Percentiles rank a stretch among this genome's conserved stretches.
Conservation (phyloP, 2,329 filamentous ascomycete genomes). For the Colletotrichum euphorbiae region DNA sequence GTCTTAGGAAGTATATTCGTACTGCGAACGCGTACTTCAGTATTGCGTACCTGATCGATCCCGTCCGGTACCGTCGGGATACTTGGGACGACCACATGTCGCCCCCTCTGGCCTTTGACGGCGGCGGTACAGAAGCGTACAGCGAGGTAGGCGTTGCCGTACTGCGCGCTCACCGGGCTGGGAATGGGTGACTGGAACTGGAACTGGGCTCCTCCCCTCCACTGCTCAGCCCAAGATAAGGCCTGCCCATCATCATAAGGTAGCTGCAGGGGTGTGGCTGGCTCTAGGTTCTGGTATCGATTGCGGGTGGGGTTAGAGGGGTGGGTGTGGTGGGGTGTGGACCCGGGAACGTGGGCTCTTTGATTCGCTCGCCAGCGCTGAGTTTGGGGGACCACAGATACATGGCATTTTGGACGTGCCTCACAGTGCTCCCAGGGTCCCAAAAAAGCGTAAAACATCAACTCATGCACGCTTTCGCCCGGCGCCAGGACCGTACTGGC, state of each 20-base stretch:
- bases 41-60: conserved; percentile 3
- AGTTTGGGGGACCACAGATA: conserved; percentile 38
- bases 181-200: neutral
- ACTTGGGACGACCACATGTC: conserved; percentile 18
- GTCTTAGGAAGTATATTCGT: neutral
- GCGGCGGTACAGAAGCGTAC: conserved; percentile 32
- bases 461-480: neutral
- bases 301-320: conserved; percentile 32
- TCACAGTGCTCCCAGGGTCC: conserved; percentile 33
- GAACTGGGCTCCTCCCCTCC: conserved; percentile 1
- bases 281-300: conserved; percentile 34
- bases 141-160: conserved; percentile 1
- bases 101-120: conserved; percentile 13
- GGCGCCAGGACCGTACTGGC: conserved; percentile 6
- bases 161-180: neutral
- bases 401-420: conserved; percentile 9
- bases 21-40: too few species aligned
- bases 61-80: conserved; percentile 35
- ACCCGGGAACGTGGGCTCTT: conserved; percentile 24
- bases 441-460: neutral
- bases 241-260: conserved; percentile 33
- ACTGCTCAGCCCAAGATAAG: conserved; percentile 39
- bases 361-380: conserved; percentile 33
- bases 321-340: conserved; percentile 37
- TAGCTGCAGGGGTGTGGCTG: conserved; percentile 36